Evolutionary conservation across 2,329 filamentous ascomycete genomes (phyloP), one percentile per base, ranked within the genome.

Genomic region (Phoma sp.): DNA sequence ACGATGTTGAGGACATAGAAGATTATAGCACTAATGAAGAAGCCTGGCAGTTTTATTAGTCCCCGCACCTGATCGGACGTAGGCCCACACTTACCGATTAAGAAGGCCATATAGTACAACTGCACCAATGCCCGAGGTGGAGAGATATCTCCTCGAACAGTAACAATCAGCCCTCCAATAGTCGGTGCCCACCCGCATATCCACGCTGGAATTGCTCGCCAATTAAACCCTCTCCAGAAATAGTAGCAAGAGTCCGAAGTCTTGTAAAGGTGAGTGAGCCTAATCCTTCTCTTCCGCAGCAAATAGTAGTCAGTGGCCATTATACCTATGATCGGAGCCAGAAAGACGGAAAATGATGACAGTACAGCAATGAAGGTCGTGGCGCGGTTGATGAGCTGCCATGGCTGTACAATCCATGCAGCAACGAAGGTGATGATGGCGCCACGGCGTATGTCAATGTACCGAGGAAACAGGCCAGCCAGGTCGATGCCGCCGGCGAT

Each of bases 51-150:
- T 9, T 10, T 9, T 45, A 20, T 68, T 3, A 59, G 47, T 36
- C 15, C 10, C 4, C 29, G 6, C 9, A 12, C 2, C 4, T 25
- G 1, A 20, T 6, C 18, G 5, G 20, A 4, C n/a, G 18, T 2
- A 30, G 2, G n/a, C 5, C 9, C 17, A 21, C 7, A 54, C 68
- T 59, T 40, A 70, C 78, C 79, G 14, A 79, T 69, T 11, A 81
- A 70, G 53, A 81, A 81, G 0, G 80, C 77, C 68, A 78, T 77
- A 51, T 77, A 80, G 57, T 81, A 81, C 15, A 81, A 57, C 59
- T 81, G 68, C n/a, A 74, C 74, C 29, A 80, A 56, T 3, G 65
- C 67, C 25, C 66, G 66, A 3, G 77, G 70, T 4, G 77, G 75
- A 47, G 65, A 51, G 29, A 60, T 26, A 59, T 72, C 69, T 36